Conservation (phyloP, 306 rosid species). For the Prunus kanzakura region DNA sequence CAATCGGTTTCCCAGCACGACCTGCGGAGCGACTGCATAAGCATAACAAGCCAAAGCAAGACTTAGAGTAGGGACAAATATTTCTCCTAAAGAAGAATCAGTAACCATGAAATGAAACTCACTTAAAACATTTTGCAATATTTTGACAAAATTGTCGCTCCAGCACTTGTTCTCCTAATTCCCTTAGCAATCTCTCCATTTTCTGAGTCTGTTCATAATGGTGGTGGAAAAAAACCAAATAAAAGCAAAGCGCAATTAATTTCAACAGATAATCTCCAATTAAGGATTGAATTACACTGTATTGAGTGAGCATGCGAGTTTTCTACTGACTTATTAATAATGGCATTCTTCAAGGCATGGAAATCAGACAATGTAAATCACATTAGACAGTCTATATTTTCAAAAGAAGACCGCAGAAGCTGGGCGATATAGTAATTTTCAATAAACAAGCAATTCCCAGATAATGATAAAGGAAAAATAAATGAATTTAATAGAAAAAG, state of each 20-base stretch:
- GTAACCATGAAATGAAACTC: slow-evolving; percentile 28
- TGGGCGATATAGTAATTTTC: too few species aligned
- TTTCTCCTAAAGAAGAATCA: background rate
- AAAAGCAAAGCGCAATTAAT: background rate
- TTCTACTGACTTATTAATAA: too few species aligned
- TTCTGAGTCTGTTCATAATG: slow-evolving; percentile 55
- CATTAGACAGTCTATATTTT: background rate
- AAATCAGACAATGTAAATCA: background rate
- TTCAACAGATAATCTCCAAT: background rate
- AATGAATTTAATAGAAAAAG: background rate
- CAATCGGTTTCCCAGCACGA: slow-evolving; percentile 85
- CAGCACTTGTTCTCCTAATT: slow-evolving; percentile 42
- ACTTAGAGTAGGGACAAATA: background rate
- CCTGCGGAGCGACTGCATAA: slow-evolving; percentile 71
- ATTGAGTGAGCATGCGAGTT: too few species aligned
- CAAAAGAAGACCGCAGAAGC: background rate
- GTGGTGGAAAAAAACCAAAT: background rate
- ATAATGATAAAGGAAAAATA: background rate
- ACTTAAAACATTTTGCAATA: slow-evolving; percentile 62
- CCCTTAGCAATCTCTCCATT: slow-evolving; percentile 61
- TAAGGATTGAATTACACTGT: background rate
- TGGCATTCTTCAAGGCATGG: background rate
- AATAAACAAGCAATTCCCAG: background rate
- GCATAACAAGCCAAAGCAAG: slow-evolving; percentile 27
- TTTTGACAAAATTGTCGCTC: slow-evolving; percentile 51